phyloP scores from a whole-genome alignment of 257 asterid genomes.

The Lithospermum erythrorhizon region DNA sequence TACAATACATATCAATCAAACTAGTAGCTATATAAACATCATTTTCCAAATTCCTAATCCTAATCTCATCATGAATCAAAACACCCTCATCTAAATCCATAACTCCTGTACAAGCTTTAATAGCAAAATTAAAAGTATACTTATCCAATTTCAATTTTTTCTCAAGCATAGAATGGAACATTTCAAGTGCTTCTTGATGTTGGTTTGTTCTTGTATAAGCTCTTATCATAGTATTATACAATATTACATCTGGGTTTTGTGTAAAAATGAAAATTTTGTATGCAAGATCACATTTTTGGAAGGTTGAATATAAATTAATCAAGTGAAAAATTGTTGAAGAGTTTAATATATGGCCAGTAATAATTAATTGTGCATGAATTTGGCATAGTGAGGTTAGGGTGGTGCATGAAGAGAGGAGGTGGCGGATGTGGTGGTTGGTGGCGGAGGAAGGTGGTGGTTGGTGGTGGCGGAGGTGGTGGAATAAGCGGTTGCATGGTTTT shows the following conservation, averaged over 20 bases:
- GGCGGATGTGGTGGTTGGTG: neutral
- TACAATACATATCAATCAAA: conserved; percentile 25
- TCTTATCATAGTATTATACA: conserved; percentile 31
- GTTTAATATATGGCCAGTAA: conserved; percentile 12
- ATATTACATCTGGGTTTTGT: conserved; percentile 15
- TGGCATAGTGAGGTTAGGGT: conserved; percentile 14
- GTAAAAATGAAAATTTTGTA: conserved; percentile 18
- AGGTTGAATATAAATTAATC: conserved; percentile 27
- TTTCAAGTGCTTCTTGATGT: conserved; percentile 16
- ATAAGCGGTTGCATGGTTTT: conserved; percentile 9
- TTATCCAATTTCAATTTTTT: conserved; percentile 18
- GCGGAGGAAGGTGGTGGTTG: conserved; percentile 1
- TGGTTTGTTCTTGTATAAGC: conserved; percentile 16
- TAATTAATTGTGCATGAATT: conserved; percentile 26
- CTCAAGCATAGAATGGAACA: conserved; percentile 18
- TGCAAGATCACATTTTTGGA: conserved; percentile 21
- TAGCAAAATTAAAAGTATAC: conserved; percentile 29
- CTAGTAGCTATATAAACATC: conserved; percentile 36
- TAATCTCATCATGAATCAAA: conserved; percentile 17
- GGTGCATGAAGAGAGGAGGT: conserved; percentile 22
- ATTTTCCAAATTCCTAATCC: conserved; percentile 13
- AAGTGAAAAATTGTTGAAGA: conserved; percentile 18
- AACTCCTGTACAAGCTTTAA: conserved; percentile 29
- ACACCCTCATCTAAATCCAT: conserved; percentile 17
- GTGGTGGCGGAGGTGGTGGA: conserved; percentile 2